Evolutionary conservation across 1,284 basidiomycete species (phyloP).

Genomic region (Kwoniella shivajii): DNA sequence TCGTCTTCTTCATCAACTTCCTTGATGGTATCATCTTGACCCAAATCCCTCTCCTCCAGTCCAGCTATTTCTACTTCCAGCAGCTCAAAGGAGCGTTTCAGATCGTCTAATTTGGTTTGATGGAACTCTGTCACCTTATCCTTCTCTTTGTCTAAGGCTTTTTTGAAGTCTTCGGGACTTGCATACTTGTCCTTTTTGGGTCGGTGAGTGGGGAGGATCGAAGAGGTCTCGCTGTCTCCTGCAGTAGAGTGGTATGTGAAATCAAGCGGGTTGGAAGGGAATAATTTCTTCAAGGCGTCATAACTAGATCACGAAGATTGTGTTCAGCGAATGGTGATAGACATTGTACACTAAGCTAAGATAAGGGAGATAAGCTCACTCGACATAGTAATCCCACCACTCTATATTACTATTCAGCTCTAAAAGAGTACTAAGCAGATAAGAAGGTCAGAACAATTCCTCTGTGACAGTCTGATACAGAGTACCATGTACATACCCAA

Average conservation of each 20-base stretch:
- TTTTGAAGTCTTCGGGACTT: constrained; percentile 65
- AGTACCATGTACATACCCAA: constrained; percentile 46
- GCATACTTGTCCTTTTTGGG: constrained; percentile 51
- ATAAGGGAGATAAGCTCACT: constrained; percentile 36
- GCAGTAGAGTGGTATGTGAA: constrained; percentile 50
- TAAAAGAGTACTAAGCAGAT: constrained; percentile 66
- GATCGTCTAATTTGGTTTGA: constrained; percentile 70
- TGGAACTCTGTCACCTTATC: constrained; percentile 84
- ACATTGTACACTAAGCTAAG: neutral
- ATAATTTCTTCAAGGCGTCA: constrained; percentile 77
- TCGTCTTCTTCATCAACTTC: constrained; percentile 64
- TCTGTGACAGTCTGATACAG: neutral
- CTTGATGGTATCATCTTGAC: constrained; percentile 56
- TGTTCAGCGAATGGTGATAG: neutral
- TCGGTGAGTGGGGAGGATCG: constrained; percentile 47
- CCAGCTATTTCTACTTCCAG: constrained; percentile 68
- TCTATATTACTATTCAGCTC: constrained; percentile 93
- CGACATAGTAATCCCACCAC: constrained; percentile 92
- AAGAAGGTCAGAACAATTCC: neutral
- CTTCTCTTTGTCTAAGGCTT: constrained; percentile 79
- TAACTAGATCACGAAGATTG: constrained; percentile 59
- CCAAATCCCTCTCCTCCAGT: constrained; percentile 68
- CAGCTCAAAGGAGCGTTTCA: constrained; percentile 65
- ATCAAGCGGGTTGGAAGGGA: constrained; percentile 52
- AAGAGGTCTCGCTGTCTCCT: constrained; percentile 68